Percentiles rank a stretch among this genome's conserved stretches.
Conservation (phyloP, 768 basidiomycete genomes). For the Mycena galopus region DNA sequence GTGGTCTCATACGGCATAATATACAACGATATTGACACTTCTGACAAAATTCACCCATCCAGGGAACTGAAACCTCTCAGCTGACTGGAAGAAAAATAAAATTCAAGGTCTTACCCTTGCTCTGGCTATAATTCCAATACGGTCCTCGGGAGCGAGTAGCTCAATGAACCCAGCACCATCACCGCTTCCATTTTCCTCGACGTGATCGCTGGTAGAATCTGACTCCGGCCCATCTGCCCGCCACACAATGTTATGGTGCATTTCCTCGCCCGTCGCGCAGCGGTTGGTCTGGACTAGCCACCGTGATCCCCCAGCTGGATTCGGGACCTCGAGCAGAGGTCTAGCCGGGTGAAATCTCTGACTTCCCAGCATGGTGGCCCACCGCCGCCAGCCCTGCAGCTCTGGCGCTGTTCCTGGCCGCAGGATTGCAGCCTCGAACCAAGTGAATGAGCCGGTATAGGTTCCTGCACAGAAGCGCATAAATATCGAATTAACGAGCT, state of each 20-base stretch:
- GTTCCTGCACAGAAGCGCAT: conserved; percentile 34
- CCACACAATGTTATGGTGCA: conserved; percentile 4
- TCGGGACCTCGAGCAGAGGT: conserved; percentile 2
- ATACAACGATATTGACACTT: background rate
- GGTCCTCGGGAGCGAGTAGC: background rate
- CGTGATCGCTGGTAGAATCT: background rate
- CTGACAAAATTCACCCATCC: conserved; percentile 10
- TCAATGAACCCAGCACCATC: conserved; percentile 21
- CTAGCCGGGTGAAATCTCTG: background rate
- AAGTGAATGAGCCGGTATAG: conserved; percentile 39
- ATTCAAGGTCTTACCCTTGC: background rate
- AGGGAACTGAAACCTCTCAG: conserved; percentile 1
- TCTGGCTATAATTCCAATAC: conserved; percentile 9
- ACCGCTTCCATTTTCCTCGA: conserved; percentile 3
- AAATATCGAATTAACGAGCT: background rate
- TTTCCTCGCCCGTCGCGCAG: background rate
- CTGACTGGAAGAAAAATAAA: background rate
- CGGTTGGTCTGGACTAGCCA: conserved; percentile 22
- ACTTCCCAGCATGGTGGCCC: background rate
- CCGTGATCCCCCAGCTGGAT: background rate
- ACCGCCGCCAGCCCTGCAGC: background rate
- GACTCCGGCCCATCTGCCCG: background rate
- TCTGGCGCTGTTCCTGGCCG: conserved; percentile 2
- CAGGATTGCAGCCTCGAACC: conserved; percentile 42
- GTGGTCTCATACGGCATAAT: conserved; percentile 12